These are phyloP conservation scores for Calonectria montana DNA, from an alignment of 2,329 filamentous ascomycete species.

Conservation along the genomic window DNA sequence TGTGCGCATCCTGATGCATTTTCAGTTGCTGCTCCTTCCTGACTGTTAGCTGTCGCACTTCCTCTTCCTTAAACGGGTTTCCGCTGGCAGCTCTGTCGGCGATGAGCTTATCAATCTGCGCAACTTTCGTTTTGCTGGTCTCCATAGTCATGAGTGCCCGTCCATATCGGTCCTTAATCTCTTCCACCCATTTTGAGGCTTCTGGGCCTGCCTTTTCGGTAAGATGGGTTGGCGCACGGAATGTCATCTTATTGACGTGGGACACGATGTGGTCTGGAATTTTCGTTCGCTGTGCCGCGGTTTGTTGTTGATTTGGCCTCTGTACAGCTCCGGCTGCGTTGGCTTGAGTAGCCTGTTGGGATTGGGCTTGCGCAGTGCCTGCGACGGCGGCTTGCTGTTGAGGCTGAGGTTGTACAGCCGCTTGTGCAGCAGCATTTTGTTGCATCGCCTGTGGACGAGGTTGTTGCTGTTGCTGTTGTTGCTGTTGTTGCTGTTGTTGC, in stretches of 20 bases:
- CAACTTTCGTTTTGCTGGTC: conserved; percentile 52
- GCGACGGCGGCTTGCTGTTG: conserved; percentile 38
- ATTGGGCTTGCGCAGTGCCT: conserved; percentile 37
- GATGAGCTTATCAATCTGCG: conserved; percentile 54
- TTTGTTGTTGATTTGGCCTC: conserved; percentile 37
- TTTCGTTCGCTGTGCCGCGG: conserved; percentile 44
- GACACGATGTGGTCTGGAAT: conserved; percentile 58
- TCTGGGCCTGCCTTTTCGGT: conserved; percentile 55
- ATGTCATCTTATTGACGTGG: conserved; percentile 61
- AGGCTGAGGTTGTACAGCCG: conserved; percentile 10
- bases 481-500: conserved; percentile 30
- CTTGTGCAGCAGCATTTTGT: conserved; percentile 16
- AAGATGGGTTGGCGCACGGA: conserved; percentile 56
- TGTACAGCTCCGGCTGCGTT: conserved; percentile 27
- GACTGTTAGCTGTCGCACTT: conserved; percentile 57
- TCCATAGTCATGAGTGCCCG: conserved; percentile 64
- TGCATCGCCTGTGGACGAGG: conserved; percentile 20
- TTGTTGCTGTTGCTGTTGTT: conserved; percentile 35
- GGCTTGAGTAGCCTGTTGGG: conserved; percentile 29
- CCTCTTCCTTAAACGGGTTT: conserved; percentile 58
- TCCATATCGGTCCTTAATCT: conserved; percentile 60
- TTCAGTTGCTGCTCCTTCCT: conserved; percentile 59
- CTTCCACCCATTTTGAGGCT: conserved; percentile 61
- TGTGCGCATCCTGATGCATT: conserved; percentile 57
- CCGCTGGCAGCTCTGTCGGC: conserved; percentile 57